Base-by-base conservation (phyloP, 257 asterid genomes). In the Coffea eugenioides region DNA sequence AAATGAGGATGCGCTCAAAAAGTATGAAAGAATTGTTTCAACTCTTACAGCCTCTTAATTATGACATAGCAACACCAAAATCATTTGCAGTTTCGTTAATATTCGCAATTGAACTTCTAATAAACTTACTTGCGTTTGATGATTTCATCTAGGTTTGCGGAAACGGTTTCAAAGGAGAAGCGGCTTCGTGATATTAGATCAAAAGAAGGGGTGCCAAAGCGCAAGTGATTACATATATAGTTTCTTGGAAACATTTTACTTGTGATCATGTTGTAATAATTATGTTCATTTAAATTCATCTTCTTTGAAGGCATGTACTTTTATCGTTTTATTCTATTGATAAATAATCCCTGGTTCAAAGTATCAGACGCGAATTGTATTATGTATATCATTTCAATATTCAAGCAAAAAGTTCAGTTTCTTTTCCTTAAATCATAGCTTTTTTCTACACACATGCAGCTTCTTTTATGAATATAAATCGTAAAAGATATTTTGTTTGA, bases 111-210 rank as follows among this genome's bases (percentile, higher is more conserved):
- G 6, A 20, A n/a, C 16, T 9, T 62, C 25, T 62, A 0, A 23
- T 23, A 48, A 52, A 3, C 65, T 45, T 12, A 43, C 43, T 48
- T 0, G 34, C 49, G 31, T 73, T 65, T 72, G 10, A 43, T 70
- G 34, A 23, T 20, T 65, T 8, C 61, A 27, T 74, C 1, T 51
- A 85, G 84, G 86, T 82, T 82, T 59, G 88, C 93, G 2, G 70
- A 80, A 57, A 77, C 80, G 66, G 87, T 89, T 31, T 87, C 89
- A 0, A 80, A 84, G 39, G 90, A 87, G 79, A 84, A 80, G 81
- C 85, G 51, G 76, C 74, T 86, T 49, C 81, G 90, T 11, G 64
- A 72, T 10, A 43, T 27, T 51, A 80, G 70, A 54, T 46, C 68
- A n/a, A 81, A 45, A 57, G 21, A 27, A 27, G 48, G 54, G 15